Evolutionary conservation across 2,329 filamentous ascomycete species (phyloP).

Genomic region (Ophiocordyceps camponoti-floridani): DNA sequence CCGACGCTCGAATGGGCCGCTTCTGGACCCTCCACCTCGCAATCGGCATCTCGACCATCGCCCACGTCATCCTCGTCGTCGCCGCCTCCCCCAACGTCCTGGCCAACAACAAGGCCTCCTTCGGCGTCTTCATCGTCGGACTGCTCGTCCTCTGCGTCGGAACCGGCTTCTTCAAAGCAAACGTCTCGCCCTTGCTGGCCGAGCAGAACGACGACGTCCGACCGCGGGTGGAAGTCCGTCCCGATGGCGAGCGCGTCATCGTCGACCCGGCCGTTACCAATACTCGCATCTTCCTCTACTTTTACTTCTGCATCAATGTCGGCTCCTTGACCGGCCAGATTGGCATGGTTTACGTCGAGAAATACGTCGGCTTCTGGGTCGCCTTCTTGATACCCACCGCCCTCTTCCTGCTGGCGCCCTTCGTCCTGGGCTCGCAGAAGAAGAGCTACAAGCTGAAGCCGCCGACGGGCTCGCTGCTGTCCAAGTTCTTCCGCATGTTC

Average conservation of each 20-base stretch:
- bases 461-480: constrained; percentile 53
- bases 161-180: constrained; percentile 68
- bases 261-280: constrained; percentile 52
- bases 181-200: constrained; percentile 54
- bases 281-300: constrained; percentile 50
- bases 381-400: constrained; percentile 49
- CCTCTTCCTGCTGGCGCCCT: constrained; percentile 43
- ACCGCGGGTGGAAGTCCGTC: constrained; percentile 34
- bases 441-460: constrained; percentile 40
- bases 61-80: constrained; percentile 47
- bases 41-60: constrained; percentile 45
- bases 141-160: constrained; percentile 36
- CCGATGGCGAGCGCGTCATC: constrained; percentile 46
- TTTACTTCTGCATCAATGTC: constrained; percentile 39
- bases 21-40: constrained; percentile 57
- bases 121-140: constrained; percentile 55
- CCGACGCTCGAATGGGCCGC: constrained; percentile 55
- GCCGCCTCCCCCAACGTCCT: constrained; percentile 48
- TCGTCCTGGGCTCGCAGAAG: constrained; percentile 37
- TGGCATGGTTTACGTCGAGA: constrained; percentile 54
- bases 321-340: constrained; percentile 40
- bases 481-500: constrained; percentile 30
- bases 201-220: constrained; percentile 47
- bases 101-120: constrained; percentile 32
- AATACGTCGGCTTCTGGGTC: constrained; percentile 61